Conservation (phyloP, 1,284 basidiomycete genomes). For the Quambalaria eucalypti region DNA sequence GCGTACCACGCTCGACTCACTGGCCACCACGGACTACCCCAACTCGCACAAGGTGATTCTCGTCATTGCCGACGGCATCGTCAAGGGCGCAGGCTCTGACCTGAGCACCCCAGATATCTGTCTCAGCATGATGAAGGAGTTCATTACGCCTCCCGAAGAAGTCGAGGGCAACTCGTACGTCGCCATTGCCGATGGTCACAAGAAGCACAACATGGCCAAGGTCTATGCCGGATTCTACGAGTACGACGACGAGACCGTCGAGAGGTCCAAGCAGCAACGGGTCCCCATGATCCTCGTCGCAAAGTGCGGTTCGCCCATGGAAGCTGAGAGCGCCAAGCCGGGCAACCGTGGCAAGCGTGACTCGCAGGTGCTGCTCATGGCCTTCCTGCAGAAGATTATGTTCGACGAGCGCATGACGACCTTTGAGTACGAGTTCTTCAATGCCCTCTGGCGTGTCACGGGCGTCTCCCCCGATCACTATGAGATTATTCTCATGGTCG, state of each 20-base stretch:
- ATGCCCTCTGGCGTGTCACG: conserved; percentile 50
- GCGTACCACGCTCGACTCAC: conserved; percentile 89
- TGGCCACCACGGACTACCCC: conserved; percentile 96
- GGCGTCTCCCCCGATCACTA: conserved; percentile 50
- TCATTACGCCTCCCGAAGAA: conserved; percentile 70
- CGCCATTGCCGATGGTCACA: conserved; percentile 96
- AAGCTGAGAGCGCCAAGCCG: conserved; percentile 78
- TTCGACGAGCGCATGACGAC: conserved; percentile 52
- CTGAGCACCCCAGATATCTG: conserved; percentile 70
- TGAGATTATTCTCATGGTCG: conserved; percentile 50
- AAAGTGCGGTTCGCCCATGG: conserved; percentile 63
- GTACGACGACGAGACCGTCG: conserved; percentile 85
- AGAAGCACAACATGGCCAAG: conserved; percentile 98
- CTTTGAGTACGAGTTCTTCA: conserved; percentile 52
- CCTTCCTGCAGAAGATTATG: conserved; percentile 51
- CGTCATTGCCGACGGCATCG: conserved; percentile 96
- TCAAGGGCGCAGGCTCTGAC: conserved; percentile 61
- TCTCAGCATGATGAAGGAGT: conserved; percentile 93
- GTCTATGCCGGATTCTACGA: conserved; percentile 96
- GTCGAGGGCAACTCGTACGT: conserved; percentile 94
- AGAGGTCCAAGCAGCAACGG: conserved; percentile 88
- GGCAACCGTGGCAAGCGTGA: conserved; percentile 98
- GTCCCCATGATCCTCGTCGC: conserved; percentile 91
- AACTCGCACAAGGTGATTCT: conserved; percentile 94
- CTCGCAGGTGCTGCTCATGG: conserved; percentile 66